Evolutionary conservation across 345 rosid species (phyloP).

Genomic region (Pugionium cornutum): DNA sequence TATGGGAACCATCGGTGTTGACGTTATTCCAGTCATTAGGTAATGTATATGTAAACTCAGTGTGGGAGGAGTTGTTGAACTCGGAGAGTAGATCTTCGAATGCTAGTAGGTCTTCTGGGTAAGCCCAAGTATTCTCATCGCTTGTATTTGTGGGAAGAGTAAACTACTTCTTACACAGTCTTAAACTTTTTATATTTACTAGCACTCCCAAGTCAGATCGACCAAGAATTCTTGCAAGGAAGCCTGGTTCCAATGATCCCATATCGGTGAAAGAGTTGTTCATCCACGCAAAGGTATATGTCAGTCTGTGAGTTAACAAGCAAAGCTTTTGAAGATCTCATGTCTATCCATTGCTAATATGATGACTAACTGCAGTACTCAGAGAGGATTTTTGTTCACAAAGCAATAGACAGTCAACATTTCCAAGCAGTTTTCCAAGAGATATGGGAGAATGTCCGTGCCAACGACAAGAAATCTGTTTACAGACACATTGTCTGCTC

Average conservation of each 20-base stretch:
- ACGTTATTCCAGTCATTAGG: constrained; percentile 75
- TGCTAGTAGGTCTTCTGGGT: constrained; percentile 50
- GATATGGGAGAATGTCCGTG: constrained; percentile 62
- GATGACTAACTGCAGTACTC: constrained; percentile 52
- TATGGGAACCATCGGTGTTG: constrained; percentile 79
- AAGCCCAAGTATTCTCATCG: constrained; percentile 33
- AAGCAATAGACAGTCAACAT: constrained; percentile 48
- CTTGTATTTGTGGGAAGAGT: constrained; percentile 21
- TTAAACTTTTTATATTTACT: constrained; percentile 24
- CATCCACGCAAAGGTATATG: constrained; percentile 71
- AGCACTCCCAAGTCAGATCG: constrained; percentile 53
- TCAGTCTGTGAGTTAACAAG: constrained; percentile 10
- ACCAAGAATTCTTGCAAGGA: constrained; percentile 52
- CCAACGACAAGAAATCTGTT: constrained; percentile 67
- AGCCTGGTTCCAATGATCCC: constrained; percentile 60
- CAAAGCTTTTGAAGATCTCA: neutral
- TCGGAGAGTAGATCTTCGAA: constrained; percentile 41
- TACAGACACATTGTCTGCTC: constrained; percentile 70
- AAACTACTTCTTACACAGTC: constrained; percentile 22
- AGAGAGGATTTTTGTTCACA: constrained; percentile 57
- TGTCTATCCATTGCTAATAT: constrained; percentile 1
- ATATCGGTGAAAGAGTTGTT: constrained; percentile 71
- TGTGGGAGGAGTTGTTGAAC: constrained; percentile 70
- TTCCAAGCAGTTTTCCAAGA: constrained; percentile 51
- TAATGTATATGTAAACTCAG: constrained; percentile 62